These are phyloP conservation scores for Diatrype stigma DNA, from an alignment of 2,329 filamentous ascomycete species.

Conservation along the genomic window DNA sequence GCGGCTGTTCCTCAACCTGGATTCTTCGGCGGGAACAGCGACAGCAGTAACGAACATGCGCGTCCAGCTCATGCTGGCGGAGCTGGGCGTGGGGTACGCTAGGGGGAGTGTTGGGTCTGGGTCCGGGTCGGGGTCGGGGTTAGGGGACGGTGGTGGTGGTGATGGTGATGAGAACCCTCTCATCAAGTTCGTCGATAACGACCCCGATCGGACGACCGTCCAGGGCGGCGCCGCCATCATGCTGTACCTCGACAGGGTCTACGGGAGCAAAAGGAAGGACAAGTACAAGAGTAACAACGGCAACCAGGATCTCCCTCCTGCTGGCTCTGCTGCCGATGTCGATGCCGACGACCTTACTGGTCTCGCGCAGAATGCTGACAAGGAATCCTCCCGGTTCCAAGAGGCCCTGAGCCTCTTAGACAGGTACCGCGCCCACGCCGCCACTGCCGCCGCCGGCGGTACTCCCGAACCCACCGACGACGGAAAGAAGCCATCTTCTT, in stretches of 20 bases:
- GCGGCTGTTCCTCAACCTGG: constrained; percentile 46
- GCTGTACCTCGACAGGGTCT: constrained; percentile 56
- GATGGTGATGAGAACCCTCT: constrained; percentile 21
- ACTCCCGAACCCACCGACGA: too few species aligned
- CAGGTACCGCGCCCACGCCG: constrained; percentile 28
- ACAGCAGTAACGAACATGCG: constrained; percentile 40
- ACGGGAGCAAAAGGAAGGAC: constrained; percentile 33
- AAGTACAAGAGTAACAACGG: background rate
- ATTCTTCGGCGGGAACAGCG: constrained; percentile 25
- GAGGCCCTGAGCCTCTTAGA: constrained; percentile 34
- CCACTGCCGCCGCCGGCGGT: too few species aligned
- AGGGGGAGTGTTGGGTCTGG: constrained; percentile 33
- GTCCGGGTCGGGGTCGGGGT: too few species aligned
- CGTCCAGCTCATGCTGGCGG: constrained; percentile 46
- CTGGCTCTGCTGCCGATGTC: constrained; percentile 15
- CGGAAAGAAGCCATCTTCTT: too few species aligned
- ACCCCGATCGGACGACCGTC: constrained; percentile 41
- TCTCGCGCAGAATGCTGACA: constrained; percentile 32
- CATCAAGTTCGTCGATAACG: constrained; percentile 54
- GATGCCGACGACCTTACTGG: constrained; percentile 1
- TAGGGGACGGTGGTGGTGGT: constrained; percentile 23
- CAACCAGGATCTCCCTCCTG: too few species aligned
- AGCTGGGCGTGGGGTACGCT: constrained; percentile 42
- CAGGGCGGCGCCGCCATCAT: constrained; percentile 51
- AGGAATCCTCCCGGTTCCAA: constrained; percentile 39